Percentiles rank a stretch among this genome's conserved stretches.
Conservation (phyloP, 129 eudicot genomes). For the Arctium lappa region DNA sequence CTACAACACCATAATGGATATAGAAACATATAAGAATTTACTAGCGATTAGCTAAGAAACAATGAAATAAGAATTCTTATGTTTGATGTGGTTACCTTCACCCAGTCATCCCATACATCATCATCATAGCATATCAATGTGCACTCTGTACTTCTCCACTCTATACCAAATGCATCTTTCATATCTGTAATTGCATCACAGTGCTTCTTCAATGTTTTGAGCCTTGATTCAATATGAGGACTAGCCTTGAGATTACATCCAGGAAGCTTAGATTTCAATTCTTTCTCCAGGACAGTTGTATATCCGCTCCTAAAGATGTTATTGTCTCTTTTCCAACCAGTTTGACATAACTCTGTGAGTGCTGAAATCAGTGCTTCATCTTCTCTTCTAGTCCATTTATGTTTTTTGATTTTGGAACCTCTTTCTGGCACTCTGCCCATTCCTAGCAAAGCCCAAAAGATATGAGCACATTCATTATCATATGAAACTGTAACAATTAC, state of each 20-base stretch:
- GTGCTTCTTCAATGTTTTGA: conserved; percentile 34
- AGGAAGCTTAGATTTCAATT: conserved; percentile 38
- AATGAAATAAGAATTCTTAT: not conserved
- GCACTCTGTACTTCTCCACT: conserved; percentile 33
- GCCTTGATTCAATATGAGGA: conserved; percentile 42
- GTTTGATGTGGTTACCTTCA: conserved; percentile 26
- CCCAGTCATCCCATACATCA: conserved; percentile 41
- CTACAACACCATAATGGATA: conserved; percentile 21
- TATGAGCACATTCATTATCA: not conserved
- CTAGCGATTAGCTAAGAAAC: not conserved
- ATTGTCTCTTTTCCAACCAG: conserved; percentile 39
- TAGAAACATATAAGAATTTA: not conserved
- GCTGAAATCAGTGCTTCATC: conserved; percentile 40
- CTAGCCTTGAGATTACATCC: conserved; percentile 40
- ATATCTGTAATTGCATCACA: conserved; percentile 39
- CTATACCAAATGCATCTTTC: conserved; percentile 37
- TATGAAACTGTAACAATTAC: not conserved
- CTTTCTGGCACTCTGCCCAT: conserved; percentile 34
- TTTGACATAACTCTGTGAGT: conserved; percentile 38
- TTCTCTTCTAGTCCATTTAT: conserved; percentile 39
- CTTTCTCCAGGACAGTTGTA: conserved; percentile 34
- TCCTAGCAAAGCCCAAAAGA: conserved; percentile 11
- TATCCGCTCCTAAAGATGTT: conserved; percentile 39
- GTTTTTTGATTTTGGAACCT: conserved; percentile 28
- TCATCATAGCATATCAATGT: conserved; percentile 31